Base-by-base conservation (phyloP, 1,284 basidiomycete genomes). In the Ustilago curta region DNA sequence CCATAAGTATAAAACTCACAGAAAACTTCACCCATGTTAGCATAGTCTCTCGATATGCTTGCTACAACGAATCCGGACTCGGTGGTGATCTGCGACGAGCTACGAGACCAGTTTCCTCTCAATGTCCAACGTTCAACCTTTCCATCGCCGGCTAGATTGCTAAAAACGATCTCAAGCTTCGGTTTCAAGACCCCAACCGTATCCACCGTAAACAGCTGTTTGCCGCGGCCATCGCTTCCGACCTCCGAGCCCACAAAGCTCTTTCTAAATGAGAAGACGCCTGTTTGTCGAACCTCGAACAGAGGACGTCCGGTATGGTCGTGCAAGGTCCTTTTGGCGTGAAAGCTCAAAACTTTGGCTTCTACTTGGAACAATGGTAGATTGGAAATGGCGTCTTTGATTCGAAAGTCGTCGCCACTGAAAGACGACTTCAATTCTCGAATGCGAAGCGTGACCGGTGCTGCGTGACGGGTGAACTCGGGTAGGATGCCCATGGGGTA, bases 341-440 rank as follows among this genome's bases (percentile, higher is more conserved):
- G 50, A 25, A 75, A 29, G 8, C 71, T 75, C 29, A 79, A 69
- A 1, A 52, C 44, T 39, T 65, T 66, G 14, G 64, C 75, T 1
- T 65, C 37, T 8, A 79, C 61, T 8, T 69, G 19, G 39, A 79
- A 77, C 25, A 72, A 35, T 9, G 29, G 35, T 8, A 49, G 32
- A n/a, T 39, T 25, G 4, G 56, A 66, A 14, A 71, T 47, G 23
- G 68, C 76, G 27, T 77, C 77, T 44, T 79, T 79, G 55, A 79
- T 45, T 8, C 32, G 35, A 45, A 77, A 77, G 42, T 77, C 73
- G 59, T 77, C 77, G 27, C 61, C 68, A 8, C 40, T 5, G 29
- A 64, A 60, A 12, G 64, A 51, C 4, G 29, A 18, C 35, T 70
- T 70, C 39, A 52, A 58, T 37, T 78, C 70, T 3, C 73, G 54